Evolutionary conservation across 441 rosid genomes (phyloP), one percentile per base, ranked within the genome.

Genomic region (Populus hybrid): DNA sequence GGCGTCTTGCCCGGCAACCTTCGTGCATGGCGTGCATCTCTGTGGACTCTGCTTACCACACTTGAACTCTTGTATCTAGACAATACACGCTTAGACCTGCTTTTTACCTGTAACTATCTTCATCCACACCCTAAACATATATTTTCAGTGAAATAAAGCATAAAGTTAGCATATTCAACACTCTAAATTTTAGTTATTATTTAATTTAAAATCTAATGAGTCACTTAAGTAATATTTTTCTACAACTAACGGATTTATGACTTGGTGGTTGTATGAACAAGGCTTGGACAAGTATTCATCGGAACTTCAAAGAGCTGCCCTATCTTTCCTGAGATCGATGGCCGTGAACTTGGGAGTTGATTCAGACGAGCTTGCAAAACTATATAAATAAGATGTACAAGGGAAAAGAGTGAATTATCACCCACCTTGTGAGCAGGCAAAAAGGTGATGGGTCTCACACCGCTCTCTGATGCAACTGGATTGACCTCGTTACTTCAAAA

Each of bases 391-490:
- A 6, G 86, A 89, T 6, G 14, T 3, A 6, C 91, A 86, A 71
- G 81, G 83, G 0, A 69, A 87, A 26, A 86, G 89, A 77, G 79
- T 82, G 82, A 88, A 86, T 40, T 86, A 88, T 63, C 86, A 86
- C 71, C 90, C 89, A 30, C 82, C 84, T 0, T 83, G 89, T 73
- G 30, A 3, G 10, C 75, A 72, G 38, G 84, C 86, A 75, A 73
- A 78, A 74, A 77, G 74, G 88, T 82, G 1, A 77, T 79, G 65
- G 89, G 90, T 21, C 79, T 83, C 2, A 74, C 85, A 5, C 81
- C 89, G 5, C 90, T 86, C 73, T 86, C 89, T 8, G 90, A 88
- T 77, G 75, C 86, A 40, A 72, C 70, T 10, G 88, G 84, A 42
- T 66, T 87, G 68, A 87, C 89, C 3, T 2, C 87, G 30, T 73